Evolutionary conservation across 106 monocot genomes (phyloP), one percentile per base, ranked within the genome.

Genomic region (Dactylorhiza incarnata): DNA sequence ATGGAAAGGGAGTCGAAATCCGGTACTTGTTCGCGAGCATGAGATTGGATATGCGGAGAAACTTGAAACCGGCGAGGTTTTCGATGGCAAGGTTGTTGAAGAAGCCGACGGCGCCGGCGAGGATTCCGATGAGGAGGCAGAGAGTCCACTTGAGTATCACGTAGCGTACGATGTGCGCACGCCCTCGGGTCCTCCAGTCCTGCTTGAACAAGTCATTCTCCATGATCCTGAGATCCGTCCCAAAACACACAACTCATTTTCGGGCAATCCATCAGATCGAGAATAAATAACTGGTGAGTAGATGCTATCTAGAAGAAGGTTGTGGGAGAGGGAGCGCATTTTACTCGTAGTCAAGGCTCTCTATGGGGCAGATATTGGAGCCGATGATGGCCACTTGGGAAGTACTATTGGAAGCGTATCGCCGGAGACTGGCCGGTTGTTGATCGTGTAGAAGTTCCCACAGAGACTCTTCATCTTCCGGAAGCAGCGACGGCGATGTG

Each of bases 331-430:
- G 67, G 26, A 2, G 66, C 29, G 6, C 6, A 10, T 67, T 16
- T 12, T 71, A 71, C 70, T 96, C 95, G 79, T 90, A 96, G 68
- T 96, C 95, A 73, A 96, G 90, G 86, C 87, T 88, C 78, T 96
- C 95, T 65, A 96, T 84, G 45, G 92, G 92, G 81, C 83, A 93
- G 78, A 85, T 24, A 9, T 86, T 85, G 82, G 92, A 84, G 67
- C 95, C 95, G 79, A 95, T 75, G 77, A 95, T 84, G 77, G 95
- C 95, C 24, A 90, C 65, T 72, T 88, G 95, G 5, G 93, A 96
- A 54, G 87, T 84, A 56, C 66, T 87, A 77, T 93, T 90, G 73
- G 92, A 83, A 14, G 85, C 79, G 49, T 54, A 62, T 17, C 92
- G 82, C 16, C 87, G 82, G 75, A 93, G 84, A 71, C 46, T 47